Evolutionary conservation across 1,284 basidiomycete species (phyloP).

Genomic region (Marasmius oreades): DNA sequence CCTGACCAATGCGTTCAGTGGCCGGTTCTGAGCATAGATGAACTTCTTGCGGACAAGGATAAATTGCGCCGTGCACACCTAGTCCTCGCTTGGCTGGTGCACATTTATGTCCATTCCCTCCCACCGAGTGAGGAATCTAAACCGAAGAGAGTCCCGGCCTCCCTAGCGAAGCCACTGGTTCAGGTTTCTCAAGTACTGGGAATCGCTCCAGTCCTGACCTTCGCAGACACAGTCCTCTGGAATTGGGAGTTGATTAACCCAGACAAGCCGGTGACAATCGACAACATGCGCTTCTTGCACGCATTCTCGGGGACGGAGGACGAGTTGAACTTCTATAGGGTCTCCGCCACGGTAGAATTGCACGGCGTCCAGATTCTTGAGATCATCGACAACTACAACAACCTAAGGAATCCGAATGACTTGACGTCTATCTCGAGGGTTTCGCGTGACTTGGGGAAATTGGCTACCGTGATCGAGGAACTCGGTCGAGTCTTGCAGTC

Average conservation of each 20-base stretch:
- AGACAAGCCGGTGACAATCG: conserved; percentile 47
- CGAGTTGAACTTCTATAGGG: conserved; percentile 86
- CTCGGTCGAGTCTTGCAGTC: conserved; percentile 68
- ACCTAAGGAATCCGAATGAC: conserved; percentile 71
- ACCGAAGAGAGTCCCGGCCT: conserved; percentile 62
- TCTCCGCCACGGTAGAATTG: conserved; percentile 84
- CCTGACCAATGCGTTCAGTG: conserved; percentile 42
- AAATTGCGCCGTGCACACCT: conserved; percentile 81
- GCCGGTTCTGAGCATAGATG: conserved; percentile 58
- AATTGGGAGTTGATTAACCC: conserved; percentile 75
- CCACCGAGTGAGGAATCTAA: conserved; percentile 36
- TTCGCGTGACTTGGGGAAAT: conserved; percentile 66
- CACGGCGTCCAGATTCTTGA: conserved; percentile 83
- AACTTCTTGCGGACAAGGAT: conserved; percentile 51
- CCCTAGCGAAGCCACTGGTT: conserved; percentile 80
- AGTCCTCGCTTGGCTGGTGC: conserved; percentile 85
- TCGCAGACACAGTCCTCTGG: conserved; percentile 95
- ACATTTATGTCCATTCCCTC: conserved; percentile 87
- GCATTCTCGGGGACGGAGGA: conserved; percentile 84
- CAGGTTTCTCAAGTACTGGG: conserved; percentile 74
- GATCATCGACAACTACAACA: conserved; percentile 82
- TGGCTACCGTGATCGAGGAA: conserved; percentile 72
- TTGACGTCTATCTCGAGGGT: conserved; percentile 69
- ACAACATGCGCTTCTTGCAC: conserved; percentile 66
- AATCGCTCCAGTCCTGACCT: conserved; percentile 92